Base-by-base conservation (phyloP, 2,329 filamentous ascomycete species). In the Paracoccidioides lutzii region DNA sequence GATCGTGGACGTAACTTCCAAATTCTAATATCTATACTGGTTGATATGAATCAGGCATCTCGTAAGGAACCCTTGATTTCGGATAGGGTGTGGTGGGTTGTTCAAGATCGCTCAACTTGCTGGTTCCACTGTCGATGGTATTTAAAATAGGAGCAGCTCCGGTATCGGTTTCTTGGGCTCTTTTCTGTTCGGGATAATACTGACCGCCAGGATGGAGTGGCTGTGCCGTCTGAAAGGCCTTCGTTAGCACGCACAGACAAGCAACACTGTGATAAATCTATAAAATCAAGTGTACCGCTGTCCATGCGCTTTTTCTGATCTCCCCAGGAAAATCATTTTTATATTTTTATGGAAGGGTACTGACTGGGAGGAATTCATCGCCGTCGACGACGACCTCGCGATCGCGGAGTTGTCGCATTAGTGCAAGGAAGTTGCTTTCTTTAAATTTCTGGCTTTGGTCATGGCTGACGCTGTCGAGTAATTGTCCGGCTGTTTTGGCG, bases 341-440 rank as follows among this genome's bases (percentile, higher is more conserved):
- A 33, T 46, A 46, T 46, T 32, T 46, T 30, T 46, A 73, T 66
- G 69, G 67, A 68, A 66, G 68, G 66, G 65, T 70, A 73, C 71
- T 73, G 68, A 73, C 71, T 71, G 73, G 69, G 64, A 69, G 70
- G 62, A 73, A 73, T 62, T 73, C 80, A 66, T 88, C 84, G 43
- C 84, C 86, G 60, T 87, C 78, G 41, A 93, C 82, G 51, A 79
- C 79, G 12, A 90, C 81, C 71, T 93, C 83, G 55, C 79, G 76
- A 65, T 88, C 82, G 53, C 85, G 79, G 55, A 93, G 80, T 57
- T 81, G 79, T 33, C 85, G 81, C 88, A 94, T 93, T 48, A 94
- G 73, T 3, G 79, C 76, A 0, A 91, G 71, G 65, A 94, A 94
- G 57, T 81, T 81, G 61, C 87, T 90, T 65, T 90, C 81, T 63